A percentile compares a stretch with the other conserved stretches of the same genome.
Evolutionary conservation across 768 basidiomycete genomes (phyloP).

Genomic region (Suillus sp.): DNA sequence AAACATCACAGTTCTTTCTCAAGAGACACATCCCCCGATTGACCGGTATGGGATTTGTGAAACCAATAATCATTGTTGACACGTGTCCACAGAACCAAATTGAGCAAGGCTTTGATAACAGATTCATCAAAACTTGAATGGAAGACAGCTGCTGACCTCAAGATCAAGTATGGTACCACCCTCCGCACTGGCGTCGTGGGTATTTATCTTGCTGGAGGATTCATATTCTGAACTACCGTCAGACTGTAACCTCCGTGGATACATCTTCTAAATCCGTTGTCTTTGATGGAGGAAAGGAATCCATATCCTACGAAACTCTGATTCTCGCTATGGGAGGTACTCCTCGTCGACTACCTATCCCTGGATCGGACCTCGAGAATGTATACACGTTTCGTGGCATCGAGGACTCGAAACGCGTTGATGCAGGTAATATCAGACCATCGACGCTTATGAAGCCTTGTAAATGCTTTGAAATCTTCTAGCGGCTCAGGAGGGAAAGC

Average conservation of each 20-base stretch:
- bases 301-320: conserved; percentile 70
- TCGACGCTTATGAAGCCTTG: conserved; percentile 4
- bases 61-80: conserved; percentile 7
- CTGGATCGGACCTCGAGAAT: conserved; percentile 72
- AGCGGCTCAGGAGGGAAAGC: conserved; percentile 75
- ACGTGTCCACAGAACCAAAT: conserved; percentile 66
- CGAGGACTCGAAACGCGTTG: conserved; percentile 70
- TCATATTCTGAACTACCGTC: conserved; percentile 11
- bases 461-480: neutral
- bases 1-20: conserved; percentile 78
- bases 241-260: conserved; percentile 76
- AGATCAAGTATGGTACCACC: conserved; percentile 70
- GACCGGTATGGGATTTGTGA: conserved; percentile 56
- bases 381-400: conserved; percentile 76
- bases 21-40: conserved; percentile 79
- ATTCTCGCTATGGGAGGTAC: conserved; percentile 78
- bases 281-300: conserved; percentile 60
- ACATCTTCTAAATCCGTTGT: conserved; percentile 61
- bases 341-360: conserved; percentile 75
- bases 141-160: conserved; percentile 70
- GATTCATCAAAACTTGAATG: conserved; percentile 79
- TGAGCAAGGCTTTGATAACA: conserved; percentile 83
- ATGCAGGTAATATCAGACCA: conserved; percentile 51
- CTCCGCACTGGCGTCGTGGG: conserved; percentile 62
- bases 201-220: conserved; percentile 15